Base-by-base conservation (phyloP, 1,139 yeast genomes). In the Pichia kudriavzevii region DNA sequence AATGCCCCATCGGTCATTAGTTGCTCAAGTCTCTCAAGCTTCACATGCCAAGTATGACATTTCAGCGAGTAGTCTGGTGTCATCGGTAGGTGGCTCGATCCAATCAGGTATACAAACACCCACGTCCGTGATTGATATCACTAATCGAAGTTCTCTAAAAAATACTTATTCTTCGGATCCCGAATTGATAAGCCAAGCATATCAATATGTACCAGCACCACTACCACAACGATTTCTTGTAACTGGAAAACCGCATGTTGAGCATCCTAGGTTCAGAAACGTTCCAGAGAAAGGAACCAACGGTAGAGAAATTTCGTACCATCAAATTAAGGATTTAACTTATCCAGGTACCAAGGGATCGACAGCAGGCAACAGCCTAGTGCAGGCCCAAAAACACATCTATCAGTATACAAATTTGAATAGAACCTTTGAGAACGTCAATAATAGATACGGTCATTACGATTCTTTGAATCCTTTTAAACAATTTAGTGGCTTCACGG, bases 351-450 rank as follows among this genome's bases (percentile, higher is more conserved):
- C 43, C 2, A 39, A 42, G 5, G 36, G 33, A 7, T 32, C 40
- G 1, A 37, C 43, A 3, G 26, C 25, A 5, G 39, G 41, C 11
- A 32, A 34, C 13, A 39, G 32, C 16, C 32, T 47, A n/a, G 40
- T 40, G 10, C 34, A 38, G n/a, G 46, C 47, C 7, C 47, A 46
- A 14, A 35, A 31, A 21, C 39, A 32, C 13, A 27, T 47, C 6
- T 40, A 45, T 19, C 37, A 36, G 10, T 36, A 42, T 31, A 43
- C 45, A 1, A 47, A 47, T 19, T 37, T 47, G 8, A 42, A 43
- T 22, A 36, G 36, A 8, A 37, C 45, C 5, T 38, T 47, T 29
- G 48, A 47, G 29, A 38, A 38, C 21, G 43, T 41, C 8, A 44
- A 43, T 16, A 40, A 38, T 28, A 37, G 47, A 15, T 45, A 42